Percentiles rank a stretch among this genome's conserved stretches.
phyloP scores from a whole-genome alignment of 345 rosid genomes.

The Barbarea vulgaris region DNA sequence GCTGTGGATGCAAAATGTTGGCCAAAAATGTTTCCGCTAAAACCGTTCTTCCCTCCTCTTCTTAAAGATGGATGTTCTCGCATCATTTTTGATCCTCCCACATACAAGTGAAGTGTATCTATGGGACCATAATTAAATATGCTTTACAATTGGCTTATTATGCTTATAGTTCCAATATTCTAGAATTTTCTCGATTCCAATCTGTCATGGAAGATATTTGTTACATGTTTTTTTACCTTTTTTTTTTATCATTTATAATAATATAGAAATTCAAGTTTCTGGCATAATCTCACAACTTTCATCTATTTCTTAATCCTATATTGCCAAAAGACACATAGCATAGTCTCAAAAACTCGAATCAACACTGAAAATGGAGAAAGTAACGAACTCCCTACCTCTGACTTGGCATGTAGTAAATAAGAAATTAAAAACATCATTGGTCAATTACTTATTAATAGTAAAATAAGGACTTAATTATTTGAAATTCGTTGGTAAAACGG shows the following conservation, averaged over 20 bases:
- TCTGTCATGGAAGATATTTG: background rate
- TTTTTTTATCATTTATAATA: background rate
- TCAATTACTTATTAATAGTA: no score
- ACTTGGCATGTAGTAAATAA: no score
- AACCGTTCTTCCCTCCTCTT: background rate
- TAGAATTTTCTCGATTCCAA: background rate
- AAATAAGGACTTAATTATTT: no score
- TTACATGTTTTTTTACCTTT: background rate
- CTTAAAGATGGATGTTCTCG: background rate
- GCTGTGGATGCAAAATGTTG: background rate
- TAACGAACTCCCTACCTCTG: background rate
- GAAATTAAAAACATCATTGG: no score
- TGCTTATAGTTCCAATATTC: background rate
- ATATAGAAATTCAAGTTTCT: background rate
- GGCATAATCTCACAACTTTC: background rate
- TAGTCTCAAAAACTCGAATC: background rate
- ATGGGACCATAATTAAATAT: background rate
- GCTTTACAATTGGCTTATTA: background rate
- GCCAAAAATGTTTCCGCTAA: background rate
- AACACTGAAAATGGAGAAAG: background rate
- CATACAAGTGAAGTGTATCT: background rate
- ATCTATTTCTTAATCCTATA: background rate
- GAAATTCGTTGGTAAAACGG: background rate
- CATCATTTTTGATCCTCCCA: background rate
- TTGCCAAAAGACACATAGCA: background rate